Base-by-base conservation (phyloP, 441 rosid genomes). In the Pelargonium citronellum region DNA sequence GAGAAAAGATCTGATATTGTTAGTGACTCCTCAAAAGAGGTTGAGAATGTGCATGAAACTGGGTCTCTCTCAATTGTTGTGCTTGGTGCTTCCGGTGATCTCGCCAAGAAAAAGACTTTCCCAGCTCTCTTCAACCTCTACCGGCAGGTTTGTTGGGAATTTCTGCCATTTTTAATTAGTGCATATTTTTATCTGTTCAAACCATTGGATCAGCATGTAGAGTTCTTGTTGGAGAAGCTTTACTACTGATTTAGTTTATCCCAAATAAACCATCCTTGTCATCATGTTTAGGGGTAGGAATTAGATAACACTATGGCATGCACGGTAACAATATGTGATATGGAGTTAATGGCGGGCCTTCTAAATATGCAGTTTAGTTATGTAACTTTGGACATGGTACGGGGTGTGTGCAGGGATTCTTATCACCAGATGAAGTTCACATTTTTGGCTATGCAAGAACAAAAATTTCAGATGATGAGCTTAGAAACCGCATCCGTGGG, bases 381-480 rank as follows among this genome's bases (percentile, higher is more conserved):
- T 66, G 62, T 70, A 61, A 69, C 65, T 64, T 51, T 67, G 41
- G 65, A 19, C 51, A 46, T 41, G 22, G 72, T 30, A 27, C 65
- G 64, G 67, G 58, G 5, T 68, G 53, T 70, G 70, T 73, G 71
- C 81, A 92, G 97, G 96, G 97, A 2, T 91, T 95, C 82, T 82
- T 95, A 63, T 88, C 66, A 68, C 65, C 87, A 27, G 67, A 86
- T 58, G 98, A 88, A 83, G 98, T 95, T 75, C 95, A 89, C 78
- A 88, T 92, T 57, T 92, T 95, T 80, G 99, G 99, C 51, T 95
- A 95, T 83, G 97, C 98, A 11, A 89, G 99, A 85, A 86, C 89
- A 70, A 89, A 89, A 82, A 87, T 88, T 74, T 81, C 97, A 15
- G 98, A 90, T 77, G 77, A 87, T 43, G 90, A 91, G 0, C 87